A percentile compares a stretch with the other conserved stretches of the same genome.
phyloP scores from a whole-genome alignment of 108 stramenopile genomes.

The Cylindrotheca fusiformis region DNA sequence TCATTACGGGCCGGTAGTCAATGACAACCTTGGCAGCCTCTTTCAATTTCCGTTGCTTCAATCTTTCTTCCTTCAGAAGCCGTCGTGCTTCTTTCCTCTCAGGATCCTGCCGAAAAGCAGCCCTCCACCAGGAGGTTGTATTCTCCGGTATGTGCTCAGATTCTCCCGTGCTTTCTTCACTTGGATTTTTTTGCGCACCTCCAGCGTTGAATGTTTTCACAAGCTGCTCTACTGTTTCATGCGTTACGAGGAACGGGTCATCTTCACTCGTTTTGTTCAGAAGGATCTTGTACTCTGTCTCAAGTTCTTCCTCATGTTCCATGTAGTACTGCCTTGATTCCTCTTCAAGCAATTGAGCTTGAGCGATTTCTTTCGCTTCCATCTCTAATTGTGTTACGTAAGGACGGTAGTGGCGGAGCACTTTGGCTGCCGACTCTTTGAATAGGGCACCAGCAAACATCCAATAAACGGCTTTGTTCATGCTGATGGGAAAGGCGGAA shows the following conservation, averaged over 20 bases:
- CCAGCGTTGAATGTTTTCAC: slow-evolving; percentile 41
- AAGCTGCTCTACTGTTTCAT: slow-evolving; percentile 25
- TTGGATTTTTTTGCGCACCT: slow-evolving; percentile 14
- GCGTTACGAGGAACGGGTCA: slow-evolving; percentile 7
- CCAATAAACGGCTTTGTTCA: slow-evolving; percentile 82
- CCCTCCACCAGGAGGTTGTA: neutral
- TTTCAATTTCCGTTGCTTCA: slow-evolving; percentile 41
- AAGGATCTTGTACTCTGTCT: slow-evolving; percentile 43
- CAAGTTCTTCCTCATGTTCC: slow-evolving; percentile 49
- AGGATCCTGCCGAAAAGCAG: slow-evolving; percentile 5
- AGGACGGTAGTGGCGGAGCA: slow-evolving; percentile 61
- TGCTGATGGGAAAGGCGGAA: slow-evolving; percentile 70
- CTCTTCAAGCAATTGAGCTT: slow-evolving; percentile 51
- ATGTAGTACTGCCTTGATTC: slow-evolving; percentile 50
- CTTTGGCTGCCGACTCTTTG: slow-evolving; percentile 54
- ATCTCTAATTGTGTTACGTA: slow-evolving; percentile 51
- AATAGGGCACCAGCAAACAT: slow-evolving; percentile 83
- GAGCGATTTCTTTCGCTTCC: slow-evolving; percentile 50
- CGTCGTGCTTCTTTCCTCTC: slow-evolving; percentile 24
- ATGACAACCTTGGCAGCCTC: slow-evolving; percentile 63
- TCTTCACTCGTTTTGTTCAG: slow-evolving; percentile 27
- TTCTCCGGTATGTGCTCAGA: neutral
- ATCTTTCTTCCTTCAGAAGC: slow-evolving; percentile 10
- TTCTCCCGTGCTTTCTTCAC: neutral
- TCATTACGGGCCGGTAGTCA: slow-evolving; percentile 83